Percentiles rank a stretch among this genome's conserved stretches.
phyloP scores from a whole-genome alignment of 2,329 filamentous ascomycete genomes.

The Teratosphaeria epicoccoides region DNA sequence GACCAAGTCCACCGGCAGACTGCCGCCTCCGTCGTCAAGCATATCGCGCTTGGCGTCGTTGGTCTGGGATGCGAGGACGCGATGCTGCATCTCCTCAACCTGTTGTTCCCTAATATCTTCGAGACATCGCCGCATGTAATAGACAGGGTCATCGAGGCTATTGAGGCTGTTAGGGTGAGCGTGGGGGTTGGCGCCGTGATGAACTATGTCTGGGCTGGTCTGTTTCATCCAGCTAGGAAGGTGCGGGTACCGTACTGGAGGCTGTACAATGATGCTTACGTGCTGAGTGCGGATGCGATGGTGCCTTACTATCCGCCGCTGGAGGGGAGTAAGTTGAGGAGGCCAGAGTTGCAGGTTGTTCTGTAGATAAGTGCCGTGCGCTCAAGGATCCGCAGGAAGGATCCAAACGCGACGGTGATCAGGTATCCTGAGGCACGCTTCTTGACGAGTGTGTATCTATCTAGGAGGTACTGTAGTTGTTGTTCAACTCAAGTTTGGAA shows the following conservation, averaged over 20 bases:
- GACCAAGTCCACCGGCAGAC: constrained; percentile 98
- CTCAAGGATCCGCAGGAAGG: too few species aligned
- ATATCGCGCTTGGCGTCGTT: constrained; percentile 94
- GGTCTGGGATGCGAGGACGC: constrained; percentile 95
- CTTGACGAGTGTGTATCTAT: too few species aligned
- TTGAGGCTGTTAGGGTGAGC: constrained; percentile 88
- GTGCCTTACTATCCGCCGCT: constrained; percentile 76
- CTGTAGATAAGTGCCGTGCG: too few species aligned
- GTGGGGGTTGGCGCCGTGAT: constrained; percentile 85
- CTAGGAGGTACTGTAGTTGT: too few species aligned
- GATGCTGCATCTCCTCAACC: constrained; percentile 93
- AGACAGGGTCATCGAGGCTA: constrained; percentile 92
- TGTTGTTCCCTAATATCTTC: constrained; percentile 93
- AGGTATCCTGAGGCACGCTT: too few species aligned
- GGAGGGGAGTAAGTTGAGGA: constrained; percentile 12
- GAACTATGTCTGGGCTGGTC: constrained; percentile 96
- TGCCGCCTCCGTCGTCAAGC: constrained; percentile 92
- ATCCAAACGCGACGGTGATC: too few species aligned
- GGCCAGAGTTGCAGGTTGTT: constrained; percentile 13
- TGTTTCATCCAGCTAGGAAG: constrained; percentile 95
- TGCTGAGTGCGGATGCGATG: constrained; percentile 85
- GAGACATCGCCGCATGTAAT: constrained; percentile 98
- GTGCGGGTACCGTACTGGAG: constrained; percentile 93
- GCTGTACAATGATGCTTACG: constrained; percentile 93
- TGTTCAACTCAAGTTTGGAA: too few species aligned